Conservation (phyloP, 2,329 filamentous ascomycete genomes). For the Colletotrichum navitas region DNA sequence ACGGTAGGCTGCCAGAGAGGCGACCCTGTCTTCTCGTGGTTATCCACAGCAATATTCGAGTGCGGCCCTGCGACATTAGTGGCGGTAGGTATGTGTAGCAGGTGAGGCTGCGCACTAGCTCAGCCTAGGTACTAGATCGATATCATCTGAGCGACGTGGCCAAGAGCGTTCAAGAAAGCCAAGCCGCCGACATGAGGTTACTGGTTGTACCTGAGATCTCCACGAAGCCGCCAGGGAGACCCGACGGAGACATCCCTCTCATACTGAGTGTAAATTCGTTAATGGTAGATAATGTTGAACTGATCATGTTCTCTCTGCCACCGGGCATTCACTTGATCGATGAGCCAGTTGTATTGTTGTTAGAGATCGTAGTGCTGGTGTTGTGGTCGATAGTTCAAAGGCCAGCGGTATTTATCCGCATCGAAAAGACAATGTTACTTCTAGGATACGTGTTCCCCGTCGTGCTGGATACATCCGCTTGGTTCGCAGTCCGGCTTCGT, state of each 20-base stretch:
- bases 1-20: neutral
- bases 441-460: neutral
- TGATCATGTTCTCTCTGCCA: neutral
- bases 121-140: neutral
- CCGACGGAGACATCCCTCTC: neutral
- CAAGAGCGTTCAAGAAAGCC: neutral
- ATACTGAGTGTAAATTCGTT: neutral
- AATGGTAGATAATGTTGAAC: neutral
- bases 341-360: neutral
- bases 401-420: neutral
- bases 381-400: neutral
- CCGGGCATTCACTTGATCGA: neutral
- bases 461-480: too few species aligned
- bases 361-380: neutral
- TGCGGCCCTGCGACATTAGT: neutral
- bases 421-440: too few species aligned
- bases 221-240: neutral
- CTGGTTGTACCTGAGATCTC: neutral
- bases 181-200: neutral
- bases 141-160: neutral
- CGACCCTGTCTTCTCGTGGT: neutral
- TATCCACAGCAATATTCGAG: neutral
- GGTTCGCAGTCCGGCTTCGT: neutral
- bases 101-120: neutral
- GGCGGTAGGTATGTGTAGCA: neutral